Conservation (phyloP, 805 yeast genomes). For the Komagataella phaffii region DNA sequence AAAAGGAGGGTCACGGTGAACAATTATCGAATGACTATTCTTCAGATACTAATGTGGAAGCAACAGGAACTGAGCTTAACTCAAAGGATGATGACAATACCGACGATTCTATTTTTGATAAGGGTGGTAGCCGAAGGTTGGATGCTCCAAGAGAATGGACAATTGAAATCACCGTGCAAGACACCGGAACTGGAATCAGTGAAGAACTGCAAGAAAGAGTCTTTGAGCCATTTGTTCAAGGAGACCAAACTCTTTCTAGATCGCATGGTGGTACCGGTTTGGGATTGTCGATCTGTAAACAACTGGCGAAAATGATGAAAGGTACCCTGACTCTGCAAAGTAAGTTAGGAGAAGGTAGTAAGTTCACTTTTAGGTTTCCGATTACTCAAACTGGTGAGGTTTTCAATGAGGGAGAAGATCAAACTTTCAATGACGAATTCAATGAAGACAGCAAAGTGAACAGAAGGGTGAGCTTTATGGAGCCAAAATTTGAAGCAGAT, state of each 20-base stretch:
- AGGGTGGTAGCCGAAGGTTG: neutral
- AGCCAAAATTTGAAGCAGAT: neutral
- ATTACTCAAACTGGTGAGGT: constrained; percentile 52
- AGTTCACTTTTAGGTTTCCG: constrained; percentile 71
- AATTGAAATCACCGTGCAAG: constrained; percentile 61
- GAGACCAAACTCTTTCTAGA: constrained; percentile 60
- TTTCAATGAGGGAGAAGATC: constrained; percentile 15
- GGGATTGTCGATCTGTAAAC: constrained; percentile 75
- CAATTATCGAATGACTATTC: constrained; percentile 1
- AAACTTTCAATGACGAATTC: constrained; percentile 54
- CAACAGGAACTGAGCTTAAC: neutral
- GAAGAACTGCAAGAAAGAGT: constrained; percentile 69
- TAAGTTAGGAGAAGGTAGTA: constrained; percentile 70
- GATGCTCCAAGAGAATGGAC: constrained; percentile 27
- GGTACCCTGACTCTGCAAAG: constrained; percentile 73
- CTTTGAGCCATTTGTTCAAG: constrained; percentile 95
- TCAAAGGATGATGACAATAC: neutral
- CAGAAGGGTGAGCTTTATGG: constrained; percentile 25
- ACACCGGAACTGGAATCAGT: constrained; percentile 93
- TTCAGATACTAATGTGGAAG: constrained; percentile 5
- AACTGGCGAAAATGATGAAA: constrained; percentile 73
- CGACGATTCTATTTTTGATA: neutral
- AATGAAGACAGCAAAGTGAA: constrained; percentile 22
- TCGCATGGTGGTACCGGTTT: constrained; percentile 94
- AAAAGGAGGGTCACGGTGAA: constrained; percentile 6